Percentiles rank a stretch among this genome's conserved stretches.
Conservation (phyloP, 257 asterid species). For the Avicennia marina region DNA sequence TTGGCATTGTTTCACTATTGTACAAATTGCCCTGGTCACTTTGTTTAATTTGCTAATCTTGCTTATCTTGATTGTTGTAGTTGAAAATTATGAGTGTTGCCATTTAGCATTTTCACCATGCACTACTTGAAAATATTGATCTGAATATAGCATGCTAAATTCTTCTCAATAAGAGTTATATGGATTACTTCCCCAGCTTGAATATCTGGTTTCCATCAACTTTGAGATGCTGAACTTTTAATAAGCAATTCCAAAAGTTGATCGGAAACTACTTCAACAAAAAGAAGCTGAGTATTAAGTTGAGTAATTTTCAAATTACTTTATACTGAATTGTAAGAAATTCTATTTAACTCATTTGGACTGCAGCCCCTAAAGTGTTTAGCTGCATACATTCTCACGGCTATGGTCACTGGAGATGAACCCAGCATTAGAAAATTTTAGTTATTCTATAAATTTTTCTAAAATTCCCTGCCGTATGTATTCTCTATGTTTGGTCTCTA, state of each 20-base stretch:
- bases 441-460: too few relatives aligned
- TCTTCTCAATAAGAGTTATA: background rate
- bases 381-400: background rate
- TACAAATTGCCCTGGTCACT: background rate
- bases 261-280: too few relatives aligned
- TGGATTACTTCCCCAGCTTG: conserved; percentile 4
- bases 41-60: background rate
- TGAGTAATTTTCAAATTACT: background rate
- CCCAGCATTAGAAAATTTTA: too few relatives aligned
- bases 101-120: background rate
- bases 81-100: background rate
- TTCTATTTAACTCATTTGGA: background rate
- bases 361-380: conserved; percentile 1
- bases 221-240: background rate
- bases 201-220: background rate
- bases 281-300: too few relatives aligned
- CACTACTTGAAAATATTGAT: background rate
- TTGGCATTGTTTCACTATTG: background rate
- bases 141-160: background rate
- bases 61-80: conserved; percentile 1
- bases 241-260: too few relatives aligned
- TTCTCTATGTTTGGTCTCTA: too few relatives aligned
- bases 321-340: background rate
- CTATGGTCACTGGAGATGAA: background rate
- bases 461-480: too few relatives aligned